Evolutionary conservation across 306 rosid species (phyloP).

Genomic region (Morella rubra): DNA sequence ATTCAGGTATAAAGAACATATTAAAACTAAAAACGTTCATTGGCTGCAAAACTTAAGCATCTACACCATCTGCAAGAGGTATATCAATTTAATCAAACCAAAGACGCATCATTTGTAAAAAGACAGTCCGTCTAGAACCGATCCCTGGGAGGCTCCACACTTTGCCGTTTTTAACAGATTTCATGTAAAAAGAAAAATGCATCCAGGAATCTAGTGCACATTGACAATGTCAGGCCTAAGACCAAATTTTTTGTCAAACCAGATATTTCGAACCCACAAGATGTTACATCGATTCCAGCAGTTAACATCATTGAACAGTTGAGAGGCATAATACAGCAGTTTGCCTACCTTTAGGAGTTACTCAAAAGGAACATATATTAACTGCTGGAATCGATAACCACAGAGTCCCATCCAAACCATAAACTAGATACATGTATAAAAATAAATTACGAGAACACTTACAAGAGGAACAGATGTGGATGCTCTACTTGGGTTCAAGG

Average conservation of each 20-base stretch:
- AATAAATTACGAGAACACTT: conserved; percentile 26
- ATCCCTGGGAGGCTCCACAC: background rate
- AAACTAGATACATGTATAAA: background rate
- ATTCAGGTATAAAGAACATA: too few relatives aligned
- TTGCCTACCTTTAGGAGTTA: background rate
- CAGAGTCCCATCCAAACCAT: background rate
- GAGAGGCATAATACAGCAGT: background rate
- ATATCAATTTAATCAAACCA: background rate
- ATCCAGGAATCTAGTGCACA: background rate
- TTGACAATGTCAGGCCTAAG: background rate
- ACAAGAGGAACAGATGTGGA: conserved; percentile 52
- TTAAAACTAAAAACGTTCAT: too few relatives aligned
- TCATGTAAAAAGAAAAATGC: background rate
- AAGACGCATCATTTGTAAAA: background rate
- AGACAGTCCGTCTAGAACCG: too few relatives aligned
- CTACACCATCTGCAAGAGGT: background rate
- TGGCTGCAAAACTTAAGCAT: background rate
- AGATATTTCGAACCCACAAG: background rate
- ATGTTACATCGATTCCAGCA: background rate
- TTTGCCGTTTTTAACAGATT: background rate
- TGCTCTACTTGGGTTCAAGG: conserved; percentile 67
- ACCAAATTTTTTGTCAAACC: background rate
- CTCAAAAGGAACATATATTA: background rate
- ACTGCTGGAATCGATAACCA: background rate
- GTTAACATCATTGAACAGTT: background rate